These are phyloP conservation scores for Penicillium bialowiezense DNA, from an alignment of 495 filamentous ascomycete genomes.

Conservation along the genomic window DNA sequence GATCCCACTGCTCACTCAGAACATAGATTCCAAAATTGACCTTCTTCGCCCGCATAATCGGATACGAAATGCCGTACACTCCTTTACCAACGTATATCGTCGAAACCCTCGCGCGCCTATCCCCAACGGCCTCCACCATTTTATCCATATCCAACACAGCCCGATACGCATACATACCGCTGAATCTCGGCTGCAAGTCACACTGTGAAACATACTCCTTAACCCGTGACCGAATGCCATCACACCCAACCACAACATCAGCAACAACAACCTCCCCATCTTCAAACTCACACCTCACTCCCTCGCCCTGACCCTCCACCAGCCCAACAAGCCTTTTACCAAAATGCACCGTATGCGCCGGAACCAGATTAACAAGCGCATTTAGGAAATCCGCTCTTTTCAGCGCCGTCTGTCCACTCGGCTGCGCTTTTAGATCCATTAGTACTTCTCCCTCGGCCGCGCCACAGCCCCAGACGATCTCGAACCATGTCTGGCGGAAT, in stretches of 20 bases:
- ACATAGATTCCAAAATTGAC: conserved; percentile 59
- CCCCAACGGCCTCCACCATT: conserved; percentile 51
- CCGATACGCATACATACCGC: conserved; percentile 55
- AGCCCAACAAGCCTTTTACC: conserved; percentile 25
- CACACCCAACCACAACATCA: conserved; percentile 54
- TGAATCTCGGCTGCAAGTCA: conserved; percentile 36
- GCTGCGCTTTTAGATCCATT: conserved; percentile 31
- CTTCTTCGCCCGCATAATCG: conserved; percentile 59
- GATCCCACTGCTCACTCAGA: conserved; percentile 43
- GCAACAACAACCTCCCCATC: conserved; percentile 31
- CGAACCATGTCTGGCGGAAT: conserved; percentile 25
- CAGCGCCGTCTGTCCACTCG: conserved; percentile 31
- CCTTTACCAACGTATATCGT: conserved; percentile 58
- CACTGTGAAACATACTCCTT: conserved; percentile 45
- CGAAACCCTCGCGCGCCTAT: conserved; percentile 47
- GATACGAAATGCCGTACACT: conserved; percentile 61
- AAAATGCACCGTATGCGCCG: conserved; percentile 36
- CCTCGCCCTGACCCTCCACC: conserved; percentile 5
- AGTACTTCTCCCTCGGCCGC: conserved; percentile 22
- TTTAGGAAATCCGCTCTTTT: conserved; percentile 60
- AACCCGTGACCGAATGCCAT: conserved; percentile 54
- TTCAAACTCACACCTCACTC: conserved; percentile 24
- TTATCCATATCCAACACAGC: conserved; percentile 60
- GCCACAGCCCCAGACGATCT: conserved; percentile 25
- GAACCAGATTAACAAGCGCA: conserved; percentile 54